These are phyloP conservation scores for Hypoxylon sp. DNA, from an alignment of 2,329 filamentous ascomycete genomes.

Conservation along the genomic window DNA sequence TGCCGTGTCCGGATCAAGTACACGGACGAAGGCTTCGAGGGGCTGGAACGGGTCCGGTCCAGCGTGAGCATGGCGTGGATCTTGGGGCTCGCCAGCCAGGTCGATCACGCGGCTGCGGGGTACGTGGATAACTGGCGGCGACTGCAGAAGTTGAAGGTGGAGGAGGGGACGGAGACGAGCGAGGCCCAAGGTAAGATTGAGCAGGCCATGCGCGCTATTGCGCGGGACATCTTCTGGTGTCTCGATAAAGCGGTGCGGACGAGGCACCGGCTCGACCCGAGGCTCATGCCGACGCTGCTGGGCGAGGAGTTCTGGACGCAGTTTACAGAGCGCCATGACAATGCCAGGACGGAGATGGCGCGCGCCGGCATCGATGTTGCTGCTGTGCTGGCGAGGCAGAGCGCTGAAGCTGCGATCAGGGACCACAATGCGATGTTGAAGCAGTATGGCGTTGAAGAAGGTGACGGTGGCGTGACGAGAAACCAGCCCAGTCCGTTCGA, in stretches of 20 bases:
- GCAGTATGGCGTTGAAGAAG: conserved; percentile 34
- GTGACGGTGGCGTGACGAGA: neutral
- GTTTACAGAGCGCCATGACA: conserved; percentile 41
- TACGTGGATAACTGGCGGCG: conserved; percentile 40
- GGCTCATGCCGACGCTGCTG: conserved; percentile 47
- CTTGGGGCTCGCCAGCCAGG: conserved; percentile 46
- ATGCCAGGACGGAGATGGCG: conserved; percentile 39
- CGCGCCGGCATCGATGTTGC: conserved; percentile 50
- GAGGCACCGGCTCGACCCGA: conserved; percentile 15
- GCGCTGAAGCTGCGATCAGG: conserved; percentile 25
- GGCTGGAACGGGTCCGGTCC: conserved; percentile 46
- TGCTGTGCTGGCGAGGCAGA: conserved; percentile 35
- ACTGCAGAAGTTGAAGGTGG: neutral
- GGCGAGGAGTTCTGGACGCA: conserved; percentile 48
- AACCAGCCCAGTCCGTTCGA: conserved; percentile 42
- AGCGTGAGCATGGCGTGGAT: conserved; percentile 41
- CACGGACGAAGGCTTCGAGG: conserved; percentile 53
- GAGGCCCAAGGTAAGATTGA: conserved; percentile 5
- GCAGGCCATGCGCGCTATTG: conserved; percentile 36
- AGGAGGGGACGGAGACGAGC: neutral
- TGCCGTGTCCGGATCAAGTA: conserved; percentile 59
- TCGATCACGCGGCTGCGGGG: conserved; percentile 51
- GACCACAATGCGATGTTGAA: conserved; percentile 51
- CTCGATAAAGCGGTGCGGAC: conserved; percentile 36
- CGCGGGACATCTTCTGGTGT: conserved; percentile 48